These are phyloP conservation scores for Tylopilus rubrobrunneus DNA, from an alignment of 768 basidiomycete species.

Conservation along the genomic window DNA sequence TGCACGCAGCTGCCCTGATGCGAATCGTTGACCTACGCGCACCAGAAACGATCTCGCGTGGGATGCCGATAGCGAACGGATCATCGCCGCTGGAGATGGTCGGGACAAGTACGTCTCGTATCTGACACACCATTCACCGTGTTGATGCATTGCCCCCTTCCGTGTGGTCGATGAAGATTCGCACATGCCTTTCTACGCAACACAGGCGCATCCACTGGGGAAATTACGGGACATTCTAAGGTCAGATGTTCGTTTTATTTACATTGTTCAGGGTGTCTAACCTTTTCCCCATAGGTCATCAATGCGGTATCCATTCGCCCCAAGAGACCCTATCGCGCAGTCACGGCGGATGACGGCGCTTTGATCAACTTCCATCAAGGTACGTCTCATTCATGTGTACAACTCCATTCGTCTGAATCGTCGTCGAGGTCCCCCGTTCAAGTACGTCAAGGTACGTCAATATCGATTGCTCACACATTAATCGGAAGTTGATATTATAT, in stretches of 20 bases:
- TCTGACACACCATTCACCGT: not conserved
- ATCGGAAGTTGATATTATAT: not conserved
- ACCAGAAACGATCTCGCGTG: conserved; percentile 90
- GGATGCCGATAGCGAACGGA: conserved; percentile 96
- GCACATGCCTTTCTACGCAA: conserved; percentile 84
- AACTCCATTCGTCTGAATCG: not conserved
- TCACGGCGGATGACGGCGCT: conserved; percentile 83
- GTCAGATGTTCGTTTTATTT: conserved; percentile 30
- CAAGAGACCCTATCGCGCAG: conserved; percentile 88
- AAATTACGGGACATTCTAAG: conserved; percentile 88
- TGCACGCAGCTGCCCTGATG: not conserved
- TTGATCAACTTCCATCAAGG: conserved; percentile 81
- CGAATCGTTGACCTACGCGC: not conserved
- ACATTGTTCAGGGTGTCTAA: not conserved
- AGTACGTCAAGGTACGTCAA: conserved; percentile 68
- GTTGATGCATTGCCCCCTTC: not conserved
- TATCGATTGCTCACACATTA: not conserved
- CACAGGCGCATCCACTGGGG: conserved; percentile 79
- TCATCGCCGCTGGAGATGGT: conserved; percentile 92
- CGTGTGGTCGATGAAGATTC: conserved; percentile 45
- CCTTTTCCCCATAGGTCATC: conserved; percentile 48
- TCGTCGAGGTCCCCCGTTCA: conserved; percentile 71
- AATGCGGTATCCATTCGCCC: conserved; percentile 87
- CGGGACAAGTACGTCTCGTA: conserved; percentile 62
- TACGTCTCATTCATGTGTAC: conserved; percentile 16